phyloP scores from a whole-genome alignment of 2,329 filamentous ascomycete species.

The Fusarium mundagurra region DNA sequence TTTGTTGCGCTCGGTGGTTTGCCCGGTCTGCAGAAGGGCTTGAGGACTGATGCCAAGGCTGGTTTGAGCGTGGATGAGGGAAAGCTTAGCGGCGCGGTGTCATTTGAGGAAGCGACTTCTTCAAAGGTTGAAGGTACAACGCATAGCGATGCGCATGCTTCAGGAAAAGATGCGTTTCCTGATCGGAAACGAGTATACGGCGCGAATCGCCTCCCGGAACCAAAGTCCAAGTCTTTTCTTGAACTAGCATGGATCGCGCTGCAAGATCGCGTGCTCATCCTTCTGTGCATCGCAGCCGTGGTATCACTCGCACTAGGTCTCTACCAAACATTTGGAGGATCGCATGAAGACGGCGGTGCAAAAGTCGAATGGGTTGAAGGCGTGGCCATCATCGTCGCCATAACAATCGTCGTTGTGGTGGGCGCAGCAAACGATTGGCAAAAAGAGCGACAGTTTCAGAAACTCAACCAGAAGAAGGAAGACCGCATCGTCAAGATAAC shows the following conservation, averaged over 20 bases:
- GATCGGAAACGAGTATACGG: slow-evolving; percentile 34
- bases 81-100: slow-evolving; percentile 66
- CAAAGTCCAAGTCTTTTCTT: slow-evolving; percentile 68
- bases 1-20: slow-evolving; percentile 82
- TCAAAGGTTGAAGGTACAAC: not conserved
- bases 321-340: slow-evolving; percentile 70
- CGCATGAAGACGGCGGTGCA: slow-evolving; percentile 52
- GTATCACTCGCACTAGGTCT: slow-evolving; percentile 73
- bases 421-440: slow-evolving; percentile 75
- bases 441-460: slow-evolving; percentile 72
- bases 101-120: slow-evolving; percentile 71
- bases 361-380: slow-evolving; percentile 73
- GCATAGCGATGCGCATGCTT: not conserved
- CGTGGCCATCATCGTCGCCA: slow-evolving; percentile 73
- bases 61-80: slow-evolving; percentile 81
- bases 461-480: slow-evolving; percentile 70
- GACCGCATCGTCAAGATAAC: slow-evolving; percentile 73
- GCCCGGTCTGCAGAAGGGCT: slow-evolving; percentile 76
- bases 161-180: slow-evolving; percentile 20
- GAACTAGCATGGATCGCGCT: slow-evolving; percentile 73
- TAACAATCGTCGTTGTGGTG: slow-evolving; percentile 70
- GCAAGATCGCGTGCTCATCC: slow-evolving; percentile 72
- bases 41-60: slow-evolving; percentile 73
- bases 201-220: slow-evolving; percentile 66
- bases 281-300: slow-evolving; percentile 72